These are phyloP conservation scores for Cladosporium sp. DNA, from an alignment of 2,329 filamentous ascomycete genomes.

Conservation along the genomic window DNA sequence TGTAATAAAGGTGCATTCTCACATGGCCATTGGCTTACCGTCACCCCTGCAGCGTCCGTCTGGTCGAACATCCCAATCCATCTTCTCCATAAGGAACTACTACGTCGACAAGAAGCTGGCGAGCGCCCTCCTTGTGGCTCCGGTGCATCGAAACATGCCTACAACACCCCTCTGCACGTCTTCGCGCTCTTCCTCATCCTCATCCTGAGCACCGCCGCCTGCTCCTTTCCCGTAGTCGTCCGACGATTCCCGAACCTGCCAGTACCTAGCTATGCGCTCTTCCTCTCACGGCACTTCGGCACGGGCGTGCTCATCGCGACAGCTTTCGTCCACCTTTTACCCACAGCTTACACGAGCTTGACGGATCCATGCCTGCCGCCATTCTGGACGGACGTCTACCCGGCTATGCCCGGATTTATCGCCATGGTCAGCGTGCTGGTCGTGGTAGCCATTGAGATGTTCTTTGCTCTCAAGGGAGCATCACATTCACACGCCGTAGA, in stretches of 20 bases:
- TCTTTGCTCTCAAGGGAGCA: conserved; percentile 69
- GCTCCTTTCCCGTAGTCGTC: conserved; percentile 58
- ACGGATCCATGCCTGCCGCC: conserved; percentile 65
- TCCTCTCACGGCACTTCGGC: conserved; percentile 57
- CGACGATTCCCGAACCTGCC: conserved; percentile 57
- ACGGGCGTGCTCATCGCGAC: conserved; percentile 56
- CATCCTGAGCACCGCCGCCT: conserved; percentile 53
- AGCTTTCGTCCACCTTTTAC: conserved; percentile 57
- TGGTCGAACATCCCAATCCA: conserved; percentile 39
- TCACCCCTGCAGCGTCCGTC: conserved; percentile 17
- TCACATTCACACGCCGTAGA: conserved; percentile 53
- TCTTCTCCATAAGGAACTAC: conserved; percentile 47
- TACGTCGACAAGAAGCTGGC: conserved; percentile 34
- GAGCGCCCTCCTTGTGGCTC: conserved; percentile 51
- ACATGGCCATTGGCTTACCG: conserved; percentile 12
- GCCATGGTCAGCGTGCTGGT: conserved; percentile 78
- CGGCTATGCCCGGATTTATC: conserved; percentile 73
- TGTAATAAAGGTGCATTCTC: background rate
- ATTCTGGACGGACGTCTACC: conserved; percentile 76
- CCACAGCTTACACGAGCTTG: conserved; percentile 58
- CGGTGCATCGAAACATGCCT: conserved; percentile 41
- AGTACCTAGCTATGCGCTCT: conserved; percentile 56
- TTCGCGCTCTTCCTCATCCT: conserved; percentile 57
- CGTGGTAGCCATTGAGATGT: conserved; percentile 84
- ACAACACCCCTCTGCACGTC: conserved; percentile 55